Evolutionary conservation across 2,329 filamentous ascomycete genomes (phyloP), one percentile per base, ranked within the genome.

Genomic region (Colletotrichum tamarilloi): DNA sequence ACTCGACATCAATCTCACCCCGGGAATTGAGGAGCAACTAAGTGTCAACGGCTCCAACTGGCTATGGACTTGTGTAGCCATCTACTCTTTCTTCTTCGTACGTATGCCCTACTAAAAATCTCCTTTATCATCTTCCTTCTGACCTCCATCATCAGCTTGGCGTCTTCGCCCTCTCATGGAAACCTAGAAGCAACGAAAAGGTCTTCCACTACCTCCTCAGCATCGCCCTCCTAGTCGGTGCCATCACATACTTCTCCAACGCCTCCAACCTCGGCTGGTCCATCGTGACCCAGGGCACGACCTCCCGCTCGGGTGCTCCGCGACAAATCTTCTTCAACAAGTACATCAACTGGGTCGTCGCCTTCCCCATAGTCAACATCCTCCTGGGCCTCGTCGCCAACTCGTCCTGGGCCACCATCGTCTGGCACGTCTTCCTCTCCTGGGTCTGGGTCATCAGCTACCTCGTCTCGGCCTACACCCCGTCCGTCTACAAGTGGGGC

Each of bases 121-220:
- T 12, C 38, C 6, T 16, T 1, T 3, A 8, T 9, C 16, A 7
- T 12, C 6, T 9, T 28, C 28, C 4, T 35, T 8, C 28, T 2
- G 35, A 49, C 75, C 78, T 75, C 65, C 22, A 7, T 5, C 8
- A 22, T 3, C 53, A 87, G 85, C 76, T 89, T n/a, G 77, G 68
- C 71, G 81, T 84, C 76, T 82, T 82, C 56, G 81, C 77, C 26
- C 78, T 86, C 5, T 83, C 82, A 73, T 84, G 86, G 77, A 78
- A 81, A 12, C 83, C 87, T 49, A 82, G 81, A 56, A 79, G 83
- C 49, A 85, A 85, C 64, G 87, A 90, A 77, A 85, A 83, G 76
- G 84, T 90, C 76, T 90, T 90, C 82, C 87, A 90, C 81, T 89
- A 90, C 78, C 80, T 89, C 74, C 88, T 89, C 79, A 83, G 80